These are phyloP conservation scores for Meredithiella fracta DNA, from an alignment of 2,329 filamentous ascomycete species.

Conservation along the genomic window DNA sequence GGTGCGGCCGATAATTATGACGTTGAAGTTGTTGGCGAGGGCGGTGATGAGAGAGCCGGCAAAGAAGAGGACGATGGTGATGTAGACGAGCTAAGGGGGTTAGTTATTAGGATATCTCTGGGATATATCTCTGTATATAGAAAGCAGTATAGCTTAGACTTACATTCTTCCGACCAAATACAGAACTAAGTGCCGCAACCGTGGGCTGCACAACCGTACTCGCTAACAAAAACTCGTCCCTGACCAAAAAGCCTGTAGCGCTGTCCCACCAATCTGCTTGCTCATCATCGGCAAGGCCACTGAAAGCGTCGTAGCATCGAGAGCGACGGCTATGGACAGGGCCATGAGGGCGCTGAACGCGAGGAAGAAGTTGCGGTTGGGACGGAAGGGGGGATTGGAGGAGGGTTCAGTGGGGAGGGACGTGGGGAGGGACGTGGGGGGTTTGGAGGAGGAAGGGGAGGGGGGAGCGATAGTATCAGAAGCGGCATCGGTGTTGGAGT, in stretches of 20 bases:
- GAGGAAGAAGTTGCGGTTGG: slow-evolving; percentile 25
- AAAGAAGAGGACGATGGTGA: slow-evolving; percentile 21
- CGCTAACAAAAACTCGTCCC: slow-evolving; percentile 54
- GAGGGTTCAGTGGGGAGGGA: background rate
- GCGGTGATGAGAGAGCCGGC: slow-evolving; percentile 27
- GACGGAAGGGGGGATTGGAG: slow-evolving; percentile 18
- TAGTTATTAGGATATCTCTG: background rate
- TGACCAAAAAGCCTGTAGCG: slow-evolving; percentile 52
- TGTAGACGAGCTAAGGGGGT: slow-evolving; percentile 18
- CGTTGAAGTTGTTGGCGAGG: slow-evolving; percentile 19
- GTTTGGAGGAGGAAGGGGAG: background rate
- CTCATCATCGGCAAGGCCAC: slow-evolving; percentile 28
- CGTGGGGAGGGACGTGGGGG: background rate
- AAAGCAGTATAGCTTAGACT: background rate
- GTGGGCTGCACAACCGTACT: slow-evolving; percentile 43
- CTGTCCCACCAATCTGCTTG: slow-evolving; percentile 32
- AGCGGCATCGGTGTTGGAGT: background rate
- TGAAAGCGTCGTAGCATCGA: slow-evolving; percentile 18
- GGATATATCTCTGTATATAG: background rate
- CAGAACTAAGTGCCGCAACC: slow-evolving; percentile 23
- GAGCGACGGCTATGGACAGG: slow-evolving; percentile 38
- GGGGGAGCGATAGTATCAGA: background rate
- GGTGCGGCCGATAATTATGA: slow-evolving; percentile 21
- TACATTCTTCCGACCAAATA: slow-evolving; percentile 22
- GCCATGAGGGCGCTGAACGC: slow-evolving; percentile 33